phyloP scores from a whole-genome alignment of 2,329 filamentous ascomycete genomes.

The Fusarium newnesense region DNA sequence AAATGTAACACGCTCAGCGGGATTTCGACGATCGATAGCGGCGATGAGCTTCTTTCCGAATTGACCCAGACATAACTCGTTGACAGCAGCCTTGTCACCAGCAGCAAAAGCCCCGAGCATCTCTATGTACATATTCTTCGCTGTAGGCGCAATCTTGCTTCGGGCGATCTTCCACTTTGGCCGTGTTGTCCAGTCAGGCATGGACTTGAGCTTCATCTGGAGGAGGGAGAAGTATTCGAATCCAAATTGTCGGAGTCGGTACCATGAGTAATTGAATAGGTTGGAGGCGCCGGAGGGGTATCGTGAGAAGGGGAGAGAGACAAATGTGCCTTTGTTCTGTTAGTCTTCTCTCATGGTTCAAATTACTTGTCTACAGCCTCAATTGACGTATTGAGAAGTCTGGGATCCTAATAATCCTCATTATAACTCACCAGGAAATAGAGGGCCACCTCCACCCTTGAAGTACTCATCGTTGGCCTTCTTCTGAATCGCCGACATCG shows the following conservation, averaged over 20 bases:
- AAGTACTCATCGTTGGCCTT: conserved; percentile 48
- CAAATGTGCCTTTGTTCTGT: conserved; percentile 57
- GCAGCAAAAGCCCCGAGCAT: conserved; percentile 71
- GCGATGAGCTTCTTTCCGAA: conserved; percentile 63
- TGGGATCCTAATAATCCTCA: neutral
- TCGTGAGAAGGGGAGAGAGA: conserved; percentile 54
- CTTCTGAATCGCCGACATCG: conserved; percentile 47
- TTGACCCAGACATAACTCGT: conserved; percentile 63
- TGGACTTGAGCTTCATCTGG: conserved; percentile 57
- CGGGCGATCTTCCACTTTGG: conserved; percentile 58
- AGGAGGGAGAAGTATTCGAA: conserved; percentile 50
- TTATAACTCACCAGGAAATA: conserved; percentile 48
- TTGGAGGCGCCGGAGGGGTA: conserved; percentile 44
- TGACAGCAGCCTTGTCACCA: conserved; percentile 63
- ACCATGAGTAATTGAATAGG: conserved; percentile 52
- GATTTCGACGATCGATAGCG: conserved; percentile 63
- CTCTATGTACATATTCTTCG: conserved; percentile 67
- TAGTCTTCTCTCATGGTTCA: neutral
- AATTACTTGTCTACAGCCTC: neutral
- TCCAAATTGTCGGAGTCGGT: conserved; percentile 50
- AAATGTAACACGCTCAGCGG: conserved; percentile 60
- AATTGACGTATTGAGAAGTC: neutral
- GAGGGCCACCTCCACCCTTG: conserved; percentile 46
- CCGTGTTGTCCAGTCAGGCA: conserved; percentile 54
- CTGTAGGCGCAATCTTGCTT: conserved; percentile 59